Base-by-base conservation (phyloP, 306 rosid species). In the Alnus glutinosa region DNA sequence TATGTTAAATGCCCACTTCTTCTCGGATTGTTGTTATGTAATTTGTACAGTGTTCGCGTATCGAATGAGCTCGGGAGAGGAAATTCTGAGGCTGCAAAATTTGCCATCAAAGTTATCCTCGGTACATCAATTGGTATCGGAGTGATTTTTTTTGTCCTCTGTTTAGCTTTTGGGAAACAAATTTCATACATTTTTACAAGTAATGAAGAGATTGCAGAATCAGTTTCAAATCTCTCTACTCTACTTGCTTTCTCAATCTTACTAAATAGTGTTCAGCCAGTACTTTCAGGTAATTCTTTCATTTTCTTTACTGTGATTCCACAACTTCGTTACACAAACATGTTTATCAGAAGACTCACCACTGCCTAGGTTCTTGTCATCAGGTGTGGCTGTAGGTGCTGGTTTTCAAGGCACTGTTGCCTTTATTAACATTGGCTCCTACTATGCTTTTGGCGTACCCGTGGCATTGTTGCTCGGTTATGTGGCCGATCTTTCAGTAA, bases 31-130 rank as follows among this genome's bases (percentile, higher is more conserved):
- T 67, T 8, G 34, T 15, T n/a, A 44, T 61, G 4, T 36, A 50
- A 62, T 39, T 51, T 74, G 64, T 71, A 78, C 64, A 89, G 92
- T 9, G 90, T 89, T 19, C 84, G 92, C 30, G 92, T 89, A n/a
- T 62, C 92, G 7, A 89, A 89, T 62, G 93, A 89, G 75, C 85
- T 89, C 19, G 93, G 93, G 68, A 83, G 64, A 82, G 93, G 93
- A 63, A 82, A 84, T 6, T 82, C 93, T 12, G 85, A 82, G 70
- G 89, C 84, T 37, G 93, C 93, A 15, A 87, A 81, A 70, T 81
- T 89, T 79, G 78, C 93, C 0, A 80, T 87, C 14, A 50, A 39
- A n/a, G 90, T 87, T 42, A n/a, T 85, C 0, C 87, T 87, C 28
- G 46, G 85, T 42, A 77, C 86, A 11, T 89, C 91, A 36, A 32